Evolutionary conservation across 2,329 filamentous ascomycete species (phyloP), one percentile per base, ranked within the genome.

Genomic region (Cladophialophora chaetospira): DNA sequence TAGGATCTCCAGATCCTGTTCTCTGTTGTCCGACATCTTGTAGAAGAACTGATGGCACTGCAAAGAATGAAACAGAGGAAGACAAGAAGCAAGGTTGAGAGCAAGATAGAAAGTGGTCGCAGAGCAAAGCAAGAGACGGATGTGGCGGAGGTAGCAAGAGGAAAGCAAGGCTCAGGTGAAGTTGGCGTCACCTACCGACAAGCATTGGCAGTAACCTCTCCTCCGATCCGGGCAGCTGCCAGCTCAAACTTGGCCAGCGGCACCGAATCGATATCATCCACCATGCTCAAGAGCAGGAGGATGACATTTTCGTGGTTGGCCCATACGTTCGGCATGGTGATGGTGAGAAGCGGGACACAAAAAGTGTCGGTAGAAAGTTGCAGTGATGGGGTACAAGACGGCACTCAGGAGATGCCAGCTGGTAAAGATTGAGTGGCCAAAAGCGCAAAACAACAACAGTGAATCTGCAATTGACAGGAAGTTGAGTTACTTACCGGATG

Each of bases 281-380:
- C 55, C 25, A 62, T 38, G 21, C 23, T 45, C 26, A 51, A 48
- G 13, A 62, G 60, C 15, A 62, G 45, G 13, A 51, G 35, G 40
- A 13, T 8, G 8, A 33, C 29, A 33, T 57, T 60, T 40, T 62
- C 60, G n/a, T 3, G 50, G 29, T 10, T n/a, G n/a, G 50, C 6
- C 59, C 59, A 61, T 13, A 23, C 9, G 35, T 26, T 35, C 17
- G 52, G 25, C 57, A 59, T 59, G 45, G 28, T 55, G 52, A n/a
- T 25, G n/a, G 35, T 19, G 11, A 35, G 21, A 17, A 38, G 46
- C 6, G 13, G 29, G 29, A 33, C 8, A 33, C 13, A 13, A 33
- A 8, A 33, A n/a, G n/a, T n/a, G n/a, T n/a, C n/a, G n/a, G n/a
- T n/a, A n/a, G n/a, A n/a, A n/a, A n/a, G n/a, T n/a, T n/a, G n/a